Evolutionary conservation across 73 alveolate genomes (phyloP).

Genomic region (Paramecium octaurelia): DNA sequence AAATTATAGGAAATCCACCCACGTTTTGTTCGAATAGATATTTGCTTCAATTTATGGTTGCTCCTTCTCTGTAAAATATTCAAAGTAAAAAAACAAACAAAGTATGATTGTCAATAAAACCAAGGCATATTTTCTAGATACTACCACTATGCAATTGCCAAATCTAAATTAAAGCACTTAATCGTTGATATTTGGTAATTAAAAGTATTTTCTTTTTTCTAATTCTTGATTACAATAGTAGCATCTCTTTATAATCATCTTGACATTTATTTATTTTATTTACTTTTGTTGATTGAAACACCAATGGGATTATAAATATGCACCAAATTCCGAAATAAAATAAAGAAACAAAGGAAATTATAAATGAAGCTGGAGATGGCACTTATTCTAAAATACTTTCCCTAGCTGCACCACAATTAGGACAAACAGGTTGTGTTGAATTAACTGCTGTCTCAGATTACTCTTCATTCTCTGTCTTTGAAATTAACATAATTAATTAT

Average conservation of each 20-base stretch:
- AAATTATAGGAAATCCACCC: slow-evolving; percentile 22
- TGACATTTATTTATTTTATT: too few relatives aligned
- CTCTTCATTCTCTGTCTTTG: neutral
- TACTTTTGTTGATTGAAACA: slow-evolving; percentile 44
- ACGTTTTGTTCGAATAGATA: neutral
- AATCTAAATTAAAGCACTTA: slow-evolving; percentile 12
- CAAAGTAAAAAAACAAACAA: neutral
- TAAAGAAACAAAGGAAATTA: neutral
- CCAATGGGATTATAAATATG: slow-evolving; percentile 9
- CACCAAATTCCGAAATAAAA: slow-evolving; percentile 52
- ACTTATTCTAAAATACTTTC: slow-evolving; percentile 23
- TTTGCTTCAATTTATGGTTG: neutral
- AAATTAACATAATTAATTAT: slow-evolving; percentile 32
- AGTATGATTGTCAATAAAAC: neutral
- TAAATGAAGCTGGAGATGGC: slow-evolving; percentile 40
- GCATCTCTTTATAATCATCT: slow-evolving; percentile 40
- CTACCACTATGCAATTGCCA: slow-evolving; percentile 13
- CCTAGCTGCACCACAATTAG: slow-evolving; percentile 53
- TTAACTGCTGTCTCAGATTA: neutral
- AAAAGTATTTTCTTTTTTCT: slow-evolving; percentile 33
- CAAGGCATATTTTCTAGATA: slow-evolving; percentile 25
- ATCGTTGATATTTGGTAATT: slow-evolving; percentile 39
- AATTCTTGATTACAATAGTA: slow-evolving; percentile 27
- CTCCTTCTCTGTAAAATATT: neutral
- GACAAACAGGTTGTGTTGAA: slow-evolving; percentile 35